Evolutionary conservation across 768 basidiomycete genomes (phyloP).

Genomic region (Boletus insuetus): DNA sequence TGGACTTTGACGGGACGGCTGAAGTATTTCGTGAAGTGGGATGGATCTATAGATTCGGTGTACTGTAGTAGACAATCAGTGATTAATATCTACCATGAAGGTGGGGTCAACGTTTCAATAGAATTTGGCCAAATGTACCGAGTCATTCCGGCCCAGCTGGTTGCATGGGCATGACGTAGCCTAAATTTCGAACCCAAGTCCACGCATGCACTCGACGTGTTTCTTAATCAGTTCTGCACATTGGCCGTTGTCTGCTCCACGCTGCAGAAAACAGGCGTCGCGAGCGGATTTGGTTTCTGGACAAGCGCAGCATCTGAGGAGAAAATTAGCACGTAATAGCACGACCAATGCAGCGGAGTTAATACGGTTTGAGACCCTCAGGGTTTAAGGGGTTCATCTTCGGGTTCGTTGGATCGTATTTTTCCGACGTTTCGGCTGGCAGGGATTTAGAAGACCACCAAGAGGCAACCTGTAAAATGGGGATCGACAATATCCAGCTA

Average conservation of each 20-base stretch:
- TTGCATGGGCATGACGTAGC: not conserved
- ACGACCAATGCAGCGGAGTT: not conserved
- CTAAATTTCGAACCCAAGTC: conserved; percentile 83
- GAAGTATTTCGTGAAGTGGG: conserved; percentile 6
- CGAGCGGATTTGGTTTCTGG: conserved; percentile 89
- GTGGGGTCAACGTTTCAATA: not conserved
- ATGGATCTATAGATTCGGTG: conserved; percentile 1
- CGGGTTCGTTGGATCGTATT: conserved; percentile 72
- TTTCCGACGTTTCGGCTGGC: conserved; percentile 34
- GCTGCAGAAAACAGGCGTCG: conserved; percentile 89
- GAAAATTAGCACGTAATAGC: not conserved
- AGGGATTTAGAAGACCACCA: conserved; percentile 48
- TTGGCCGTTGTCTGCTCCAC: conserved; percentile 64
- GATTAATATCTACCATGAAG: not conserved
- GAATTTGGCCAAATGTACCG: not conserved
- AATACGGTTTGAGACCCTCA: conserved; percentile 92
- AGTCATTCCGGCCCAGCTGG: not conserved
- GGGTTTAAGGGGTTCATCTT: conserved; percentile 90
- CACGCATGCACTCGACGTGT: conserved; percentile 90
- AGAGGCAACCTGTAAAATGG: conserved; percentile 41
- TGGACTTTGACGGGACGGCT: not conserved
- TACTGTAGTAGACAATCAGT: not conserved
- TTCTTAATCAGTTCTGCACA: conserved; percentile 77
- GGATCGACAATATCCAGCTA: not conserved
- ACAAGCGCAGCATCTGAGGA: conserved; percentile 88